Evolutionary conservation across 2,329 filamentous ascomycete genomes (phyloP).

Genomic region (Didymella lethalis): DNA sequence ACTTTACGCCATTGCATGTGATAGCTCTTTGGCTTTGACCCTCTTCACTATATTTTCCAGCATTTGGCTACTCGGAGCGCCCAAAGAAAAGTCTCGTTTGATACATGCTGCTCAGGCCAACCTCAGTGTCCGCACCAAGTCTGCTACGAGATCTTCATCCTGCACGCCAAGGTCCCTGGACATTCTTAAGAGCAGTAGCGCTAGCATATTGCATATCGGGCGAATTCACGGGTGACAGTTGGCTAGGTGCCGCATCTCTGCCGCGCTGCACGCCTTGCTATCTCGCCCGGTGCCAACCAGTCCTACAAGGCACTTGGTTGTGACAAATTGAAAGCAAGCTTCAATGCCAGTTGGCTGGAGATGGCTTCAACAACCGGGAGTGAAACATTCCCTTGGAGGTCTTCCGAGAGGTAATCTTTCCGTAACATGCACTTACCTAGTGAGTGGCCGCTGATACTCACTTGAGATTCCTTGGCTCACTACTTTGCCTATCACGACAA

Average conservation of each 20-base stretch:
- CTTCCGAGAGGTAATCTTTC: not conserved
- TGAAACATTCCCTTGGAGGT: not conserved
- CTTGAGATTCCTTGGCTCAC: slow-evolving; percentile 3
- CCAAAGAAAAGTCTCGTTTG: not conserved
- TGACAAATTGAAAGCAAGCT: slow-evolving; percentile 6
- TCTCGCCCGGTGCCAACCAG: slow-evolving; percentile 1
- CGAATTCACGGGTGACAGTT: slow-evolving; percentile 18
- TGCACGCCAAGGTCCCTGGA: not conserved
- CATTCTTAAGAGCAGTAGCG: not conserved
- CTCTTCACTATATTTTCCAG: not conserved
- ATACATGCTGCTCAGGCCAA: not conserved
- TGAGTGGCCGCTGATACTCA: not conserved
- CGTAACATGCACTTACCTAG: not conserved
- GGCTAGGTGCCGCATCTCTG: slow-evolving; percentile 10
- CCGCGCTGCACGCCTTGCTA: slow-evolving; percentile 8
- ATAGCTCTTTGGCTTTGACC: not conserved
- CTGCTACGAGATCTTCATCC: slow-evolving; percentile 1
- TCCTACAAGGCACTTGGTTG: slow-evolving; percentile 1
- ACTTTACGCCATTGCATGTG: not conserved
- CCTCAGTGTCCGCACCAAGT: not conserved
- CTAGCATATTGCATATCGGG: slow-evolving; percentile 10
- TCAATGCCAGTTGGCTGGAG: not conserved
- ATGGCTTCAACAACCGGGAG: not conserved
- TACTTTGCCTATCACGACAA: not conserved
- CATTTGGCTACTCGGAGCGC: not conserved